Base-by-base conservation (phyloP, 306 rosid species). In the Dryas alaskensis region DNA sequence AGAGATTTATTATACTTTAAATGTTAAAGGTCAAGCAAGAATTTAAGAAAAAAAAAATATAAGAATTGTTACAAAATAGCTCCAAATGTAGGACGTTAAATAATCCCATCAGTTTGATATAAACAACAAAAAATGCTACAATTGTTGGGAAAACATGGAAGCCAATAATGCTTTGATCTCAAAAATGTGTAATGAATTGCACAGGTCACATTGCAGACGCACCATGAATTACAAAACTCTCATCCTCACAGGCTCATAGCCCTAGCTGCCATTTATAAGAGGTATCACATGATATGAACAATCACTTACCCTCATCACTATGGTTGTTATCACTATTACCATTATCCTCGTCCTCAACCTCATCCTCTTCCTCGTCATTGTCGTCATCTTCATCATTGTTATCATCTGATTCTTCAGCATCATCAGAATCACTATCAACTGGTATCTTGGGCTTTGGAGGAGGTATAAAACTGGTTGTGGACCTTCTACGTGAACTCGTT, bases 401-500 rank as follows among this genome's bases (percentile, higher is more conserved):
- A 17, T 78, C 81, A 39, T 81, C 91, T 60, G 76, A 22, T 51
- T 46, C 84, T 75, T 86, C 82, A 66, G 55, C 76, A 72, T 71
- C 90, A 42, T 77, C 88, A 64, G 76, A 85, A 55, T 85, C 89
- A 52, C 81, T 87, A 78, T 94, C 84, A 74, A 85, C 88, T 16
- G 83, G 91, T 46, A 72, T 45, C 86, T 93, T 87, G 17, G 94
- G 89, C 89, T 84, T 88, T 19, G 91, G 91, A 81, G 94, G 96
- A 75, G 89, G 48, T 14, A 67, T 76, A 84, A 83, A 93, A 76
- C 92, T 85, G 54, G 76, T 45, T 19, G 90, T 79, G 68, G 97
- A 88, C 76, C 98, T 86, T 74, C 98, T 83, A 45, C 98, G 97
- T 51, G 98, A 81, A 79, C 92, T 94, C 49, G 84, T 83, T 27